Evolutionary conservation across 108 stramenopile species (phyloP).

Genomic region (Conticribra weissflogii): DNA sequence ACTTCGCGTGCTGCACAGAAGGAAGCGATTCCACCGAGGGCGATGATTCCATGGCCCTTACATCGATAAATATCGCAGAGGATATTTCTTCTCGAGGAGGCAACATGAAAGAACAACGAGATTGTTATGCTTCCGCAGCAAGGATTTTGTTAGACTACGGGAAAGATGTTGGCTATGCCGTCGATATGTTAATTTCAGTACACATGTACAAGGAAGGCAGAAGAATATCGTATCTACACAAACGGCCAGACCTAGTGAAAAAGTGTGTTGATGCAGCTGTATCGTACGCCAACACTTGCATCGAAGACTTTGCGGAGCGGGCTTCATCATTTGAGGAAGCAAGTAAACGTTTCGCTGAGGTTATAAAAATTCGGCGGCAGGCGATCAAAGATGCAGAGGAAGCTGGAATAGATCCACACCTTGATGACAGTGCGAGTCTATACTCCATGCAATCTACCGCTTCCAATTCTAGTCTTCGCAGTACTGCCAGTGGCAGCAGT

Average conservation of each 20-base stretch:
- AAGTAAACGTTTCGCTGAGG: constrained; percentile 61
- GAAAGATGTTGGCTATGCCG: constrained; percentile 63
- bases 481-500: constrained; percentile 56
- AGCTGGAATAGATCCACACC: constrained; percentile 45
- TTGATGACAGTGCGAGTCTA: constrained; percentile 74
- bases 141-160: constrained; percentile 81
- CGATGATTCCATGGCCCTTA: constrained; percentile 18
- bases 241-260: constrained; percentile 62
- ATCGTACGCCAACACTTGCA: constrained; percentile 55
- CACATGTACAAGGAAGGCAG: constrained; percentile 77
- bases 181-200: constrained; percentile 72
- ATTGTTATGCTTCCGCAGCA: constrained; percentile 65
- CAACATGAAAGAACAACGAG: constrained; percentile 30
- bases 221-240: constrained; percentile 54
- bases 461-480: constrained; percentile 68
- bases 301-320: constrained; percentile 70
- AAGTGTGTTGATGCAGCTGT: constrained; percentile 60
- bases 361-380: constrained; percentile 70
- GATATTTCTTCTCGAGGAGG: constrained; percentile 39
- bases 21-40: constrained; percentile 22
- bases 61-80: constrained; percentile 21
- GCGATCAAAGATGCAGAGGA: constrained; percentile 51
- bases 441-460: constrained; percentile 73
- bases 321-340: constrained; percentile 57
- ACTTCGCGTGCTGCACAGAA: constrained; percentile 57